Conservation (phyloP, 148 eudicot genomes). For the Silene latifolia region DNA sequence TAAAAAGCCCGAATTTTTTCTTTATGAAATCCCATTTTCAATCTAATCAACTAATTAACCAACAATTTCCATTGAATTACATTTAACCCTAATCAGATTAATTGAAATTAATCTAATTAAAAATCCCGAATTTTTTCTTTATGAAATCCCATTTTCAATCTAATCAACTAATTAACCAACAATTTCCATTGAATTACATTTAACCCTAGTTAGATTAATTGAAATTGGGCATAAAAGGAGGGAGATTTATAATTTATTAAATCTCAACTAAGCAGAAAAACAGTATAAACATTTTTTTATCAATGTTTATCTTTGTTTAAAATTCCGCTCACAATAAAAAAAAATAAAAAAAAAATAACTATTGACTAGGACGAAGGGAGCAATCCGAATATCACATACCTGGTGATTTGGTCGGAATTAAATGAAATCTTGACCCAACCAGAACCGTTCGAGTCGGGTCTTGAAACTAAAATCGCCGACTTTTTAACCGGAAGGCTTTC, state of each 20-base stretch:
- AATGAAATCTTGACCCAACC: slow-evolving; percentile 40
- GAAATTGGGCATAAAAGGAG: not conserved
- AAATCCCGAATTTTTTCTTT: not conserved
- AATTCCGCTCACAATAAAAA: too few relatives aligned
- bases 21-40: not conserved
- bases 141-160: too few relatives aligned
- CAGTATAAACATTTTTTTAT: too few relatives aligned
- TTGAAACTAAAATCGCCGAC: slow-evolving; percentile 44
- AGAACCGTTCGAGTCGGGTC: slow-evolving; percentile 27
- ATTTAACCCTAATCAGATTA: not conserved
- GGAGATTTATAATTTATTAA: not conserved
- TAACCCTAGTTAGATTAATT: not conserved
- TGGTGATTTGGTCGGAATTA: slow-evolving; percentile 35
- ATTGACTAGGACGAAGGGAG: too few relatives aligned
- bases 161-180: not conserved
- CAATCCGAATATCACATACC: slow-evolving; percentile 19
- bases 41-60: not conserved
- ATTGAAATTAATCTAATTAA: not conserved
- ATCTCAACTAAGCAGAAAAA: not conserved
- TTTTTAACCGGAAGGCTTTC: slow-evolving; percentile 20
- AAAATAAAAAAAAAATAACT: too few relatives aligned
- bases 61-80: not conserved
- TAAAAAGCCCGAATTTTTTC: not conserved
- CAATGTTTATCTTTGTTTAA: too few relatives aligned
- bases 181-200: not conserved